Base-by-base conservation (phyloP, 805 yeast genomes). In the Clavispora phyllophila region DNA sequence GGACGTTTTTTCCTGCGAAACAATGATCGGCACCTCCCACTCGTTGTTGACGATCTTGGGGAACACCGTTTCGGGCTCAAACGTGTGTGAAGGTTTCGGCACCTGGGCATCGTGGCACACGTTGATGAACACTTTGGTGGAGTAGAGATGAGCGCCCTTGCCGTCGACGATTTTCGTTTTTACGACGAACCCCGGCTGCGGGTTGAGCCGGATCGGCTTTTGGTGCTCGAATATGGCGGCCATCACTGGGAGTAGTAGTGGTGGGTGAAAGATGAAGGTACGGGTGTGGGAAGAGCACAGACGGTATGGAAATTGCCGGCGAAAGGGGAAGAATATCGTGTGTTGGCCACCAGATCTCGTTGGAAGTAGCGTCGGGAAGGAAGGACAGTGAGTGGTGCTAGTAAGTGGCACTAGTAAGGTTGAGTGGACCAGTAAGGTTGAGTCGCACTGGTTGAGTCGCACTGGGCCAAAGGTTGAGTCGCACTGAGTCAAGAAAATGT, bases 21-120 rank as follows among this genome's bases (percentile, higher is more conserved):
- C 79, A 1, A 85, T 74, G 2, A 90, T 78, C 1, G 96, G 96
- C 2, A 88, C 82, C 45, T 84, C 89, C 96, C 96, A 89, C 54
- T 83, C 72, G 54, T 81, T 81, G 28, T 78, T 79, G 62, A 81
- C 76, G 18, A 84, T 81, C 39, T 79, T 60, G 1, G 83, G 81
- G 52, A 81, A 81, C 2, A 87, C 79, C 2, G 66, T 60, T 29
- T 67, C 72, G 3, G 88, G 81, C 28, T 75, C 72, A 54, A 82
- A 84, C 12, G 60, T 75, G 19, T 48, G 45, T 1, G 54, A 47
- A 0, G 96, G 95, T 20, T 67, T 55, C 4, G 95, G 95, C 0
- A 88, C 82, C 22, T 74, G 68, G 1, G 63, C 55, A 53, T 82
- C 82, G 18, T 81, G 76, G 57, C 96, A 86, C 0, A 89, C 68